Base-by-base conservation (phyloP, 345 rosid genomes). In the Nasturtium officinale region DNA sequence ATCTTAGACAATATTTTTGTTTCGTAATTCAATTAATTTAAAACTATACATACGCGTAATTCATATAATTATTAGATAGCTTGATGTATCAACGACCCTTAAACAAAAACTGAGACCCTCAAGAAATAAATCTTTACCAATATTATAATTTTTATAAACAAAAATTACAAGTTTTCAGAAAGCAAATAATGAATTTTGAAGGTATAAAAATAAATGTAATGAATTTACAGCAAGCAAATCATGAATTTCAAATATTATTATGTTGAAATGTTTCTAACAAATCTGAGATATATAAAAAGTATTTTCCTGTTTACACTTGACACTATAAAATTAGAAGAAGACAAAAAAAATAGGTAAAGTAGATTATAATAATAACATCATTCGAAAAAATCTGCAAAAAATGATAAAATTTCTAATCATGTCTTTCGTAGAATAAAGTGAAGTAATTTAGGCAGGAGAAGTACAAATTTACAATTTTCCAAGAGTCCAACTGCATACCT, bases 401-500 rank as follows among this genome's bases (percentile, higher is more conserved):
- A 0, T 9, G 4, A 56, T 1, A 7, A 18, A 11, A 2, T 50
- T 21, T 21, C 35, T 5, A 66, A 46, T 30, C 12, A 1, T 18
- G 25, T 8, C 51, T 52, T 52, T 52, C 16, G 12, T 11, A 25
- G 5, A 52, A 46, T 16, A 17, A 23, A 46, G 30, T 25, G 25
- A 52, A 25, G 5, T 12, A 53, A 15, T 15, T 43, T n/a, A 54
- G 10, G 1, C 30, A 42, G 26, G 37, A 23, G 64, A 45, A 15
- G 18, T 11, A 28, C 33, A 38, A 16, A 6, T 42, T 56, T 70
- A 45, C 66, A 59, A 70, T 2, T 70, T n/a, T 48, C 25, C 25
- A 71, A 13, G 26, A 16, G 50, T 59, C 59, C 25, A 59, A 47
- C 50, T 52, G 45, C 38, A 28, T 53, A 43, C 20, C 47, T 43